Base-by-base conservation (phyloP, 1,139 yeast genomes). In the Citeromyces siamensis region DNA sequence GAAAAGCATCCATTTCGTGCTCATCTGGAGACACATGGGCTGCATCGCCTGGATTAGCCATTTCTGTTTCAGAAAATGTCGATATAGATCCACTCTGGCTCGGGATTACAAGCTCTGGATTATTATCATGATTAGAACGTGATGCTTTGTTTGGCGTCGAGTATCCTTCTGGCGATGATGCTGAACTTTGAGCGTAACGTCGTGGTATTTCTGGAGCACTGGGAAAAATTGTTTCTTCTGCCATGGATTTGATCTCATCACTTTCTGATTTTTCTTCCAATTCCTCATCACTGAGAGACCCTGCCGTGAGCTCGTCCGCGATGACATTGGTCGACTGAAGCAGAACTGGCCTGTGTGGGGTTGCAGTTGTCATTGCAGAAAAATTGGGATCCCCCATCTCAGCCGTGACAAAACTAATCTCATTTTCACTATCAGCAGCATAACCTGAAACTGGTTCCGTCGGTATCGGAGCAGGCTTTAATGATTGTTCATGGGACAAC, bases 381-480 rank as follows among this genome's bases (percentile, higher is more conserved):
- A n/a, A n/a, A n/a, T n/a, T n/a, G n/a, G n/a, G n/a, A n/a, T n/a
- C n/a, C n/a, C n/a, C n/a, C n/a, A n/a, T n/a, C n/a, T 23, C 13
- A n/a, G 28, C 28, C 5, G 28, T 21, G 20, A n/a, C n/a, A 19
- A 26, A 21, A 26, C 20, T 17, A 2, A 14, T 9, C 13, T 32
- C 40, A 13, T 37, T 38, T 9, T 36, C 38, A n/a, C 35, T 18
- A 6, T 29, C 36, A 26, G 34, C 37, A 12, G 19, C 28, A 27
- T 29, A 33, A 8, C 37, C 39, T 19, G 28, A 21, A 17, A 19
- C n/a, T 16, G 34, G 34, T 27, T 39, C 40, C 8, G 31, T 35
- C n/a, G 32, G 27, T 20, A 17, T 22, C 18, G 12, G 23, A 23
- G 28, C 10, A 7, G 23, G 28, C 5, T 23, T 23, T 14, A 8